phyloP scores from a whole-genome alignment of 2,329 filamentous ascomycete genomes.

The Fusarium humuli region DNA sequence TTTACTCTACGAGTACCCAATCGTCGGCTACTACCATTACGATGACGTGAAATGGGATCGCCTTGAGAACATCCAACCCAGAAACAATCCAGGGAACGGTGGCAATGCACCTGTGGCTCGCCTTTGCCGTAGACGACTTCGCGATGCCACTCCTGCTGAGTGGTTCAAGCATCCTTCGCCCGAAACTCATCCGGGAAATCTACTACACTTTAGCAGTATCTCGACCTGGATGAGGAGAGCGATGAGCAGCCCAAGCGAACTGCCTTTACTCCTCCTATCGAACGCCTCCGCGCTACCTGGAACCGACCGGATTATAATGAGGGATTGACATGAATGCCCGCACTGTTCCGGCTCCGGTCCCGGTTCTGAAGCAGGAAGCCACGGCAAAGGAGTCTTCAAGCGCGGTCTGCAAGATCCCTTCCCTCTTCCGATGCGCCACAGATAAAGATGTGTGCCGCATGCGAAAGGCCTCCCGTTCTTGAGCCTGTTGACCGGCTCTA shows the following conservation, averaged over 20 bases:
- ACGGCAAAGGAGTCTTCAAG: neutral
- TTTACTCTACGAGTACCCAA: neutral
- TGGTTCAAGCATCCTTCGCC: neutral
- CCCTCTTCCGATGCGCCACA: neutral
- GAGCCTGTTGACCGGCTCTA: neutral
- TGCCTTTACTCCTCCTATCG: neutral
- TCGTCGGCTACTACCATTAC: neutral
- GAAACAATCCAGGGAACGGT: neutral
- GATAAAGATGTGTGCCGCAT: neutral
- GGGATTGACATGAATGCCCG: neutral
- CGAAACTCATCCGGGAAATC: neutral
- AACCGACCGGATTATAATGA: neutral
- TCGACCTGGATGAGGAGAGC: neutral
- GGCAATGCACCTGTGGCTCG: neutral
- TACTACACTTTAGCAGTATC: neutral
- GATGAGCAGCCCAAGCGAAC: neutral
- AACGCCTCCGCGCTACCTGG: neutral
- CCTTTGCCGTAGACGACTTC: neutral
- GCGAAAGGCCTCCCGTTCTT: neutral
- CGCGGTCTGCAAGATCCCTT: neutral
- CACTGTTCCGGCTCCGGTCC: neutral
- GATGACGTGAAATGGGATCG: neutral
- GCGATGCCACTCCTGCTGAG: neutral
- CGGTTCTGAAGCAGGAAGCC: neutral
- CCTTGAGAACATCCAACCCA: neutral